Percentiles rank a stretch among this genome's conserved stretches.
Conservation (phyloP, 108 stramenopile species). For the Parietichytrium sp. region DNA sequence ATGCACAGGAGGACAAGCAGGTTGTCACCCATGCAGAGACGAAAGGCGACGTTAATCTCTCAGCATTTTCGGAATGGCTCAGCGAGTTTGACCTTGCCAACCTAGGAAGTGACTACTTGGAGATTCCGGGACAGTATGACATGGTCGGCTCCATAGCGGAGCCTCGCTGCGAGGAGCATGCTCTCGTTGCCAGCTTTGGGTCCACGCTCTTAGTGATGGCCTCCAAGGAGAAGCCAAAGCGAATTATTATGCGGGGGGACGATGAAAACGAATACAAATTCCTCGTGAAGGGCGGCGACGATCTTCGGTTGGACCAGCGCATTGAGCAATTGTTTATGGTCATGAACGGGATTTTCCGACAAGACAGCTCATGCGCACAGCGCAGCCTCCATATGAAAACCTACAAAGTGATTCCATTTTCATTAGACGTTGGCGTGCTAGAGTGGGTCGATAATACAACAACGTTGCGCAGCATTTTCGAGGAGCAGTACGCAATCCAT, state of each 20-base stretch:
- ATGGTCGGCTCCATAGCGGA: not conserved
- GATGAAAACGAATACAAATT: constrained; percentile 50
- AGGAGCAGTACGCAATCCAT: not conserved
- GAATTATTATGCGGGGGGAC: constrained; percentile 48
- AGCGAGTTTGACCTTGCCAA: constrained; percentile 49
- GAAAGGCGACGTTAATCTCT: constrained; percentile 2
- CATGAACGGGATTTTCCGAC: constrained; percentile 52
- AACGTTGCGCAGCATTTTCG: constrained; percentile 44
- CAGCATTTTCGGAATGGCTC: constrained; percentile 53
- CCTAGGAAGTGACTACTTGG: constrained; percentile 42
- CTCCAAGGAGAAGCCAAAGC: constrained; percentile 52
- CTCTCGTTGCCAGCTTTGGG: constrained; percentile 44
- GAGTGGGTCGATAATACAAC: constrained; percentile 56
- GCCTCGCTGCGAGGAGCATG: constrained; percentile 27
- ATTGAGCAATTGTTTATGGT: constrained; percentile 57
- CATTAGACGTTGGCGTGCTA: constrained; percentile 48
- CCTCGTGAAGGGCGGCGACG: constrained; percentile 63
- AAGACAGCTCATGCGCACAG: constrained; percentile 45
- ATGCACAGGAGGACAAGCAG: not conserved
- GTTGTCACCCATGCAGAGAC: not conserved
- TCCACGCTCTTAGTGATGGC: constrained; percentile 44
- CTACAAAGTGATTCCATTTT: constrained; percentile 52
- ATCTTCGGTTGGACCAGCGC: constrained; percentile 54
- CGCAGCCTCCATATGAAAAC: constrained; percentile 46
- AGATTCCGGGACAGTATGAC: constrained; percentile 56